Conservation (phyloP, 176 grass and related monocot species). For the Carex pumila region DNA sequence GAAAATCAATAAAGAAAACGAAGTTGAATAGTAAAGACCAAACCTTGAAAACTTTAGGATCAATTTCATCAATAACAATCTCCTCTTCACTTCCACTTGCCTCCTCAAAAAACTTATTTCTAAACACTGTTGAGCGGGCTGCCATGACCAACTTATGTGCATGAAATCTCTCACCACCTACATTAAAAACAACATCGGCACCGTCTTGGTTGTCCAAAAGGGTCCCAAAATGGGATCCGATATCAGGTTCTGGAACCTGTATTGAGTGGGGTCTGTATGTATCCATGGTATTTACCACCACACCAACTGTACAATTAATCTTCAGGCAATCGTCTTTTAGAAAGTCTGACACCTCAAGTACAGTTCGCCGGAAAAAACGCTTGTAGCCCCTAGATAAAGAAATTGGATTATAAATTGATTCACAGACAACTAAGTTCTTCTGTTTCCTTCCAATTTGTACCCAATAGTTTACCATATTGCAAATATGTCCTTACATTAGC, state of each 20-base stretch:
- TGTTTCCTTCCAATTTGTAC: background rate
- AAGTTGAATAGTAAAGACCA: constrained; percentile 18
- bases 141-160: constrained; percentile 79
- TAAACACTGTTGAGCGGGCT: constrained; percentile 64
- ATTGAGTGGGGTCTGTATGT: constrained; percentile 50
- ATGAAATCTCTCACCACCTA: constrained; percentile 75
- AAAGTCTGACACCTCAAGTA: constrained; percentile 77
- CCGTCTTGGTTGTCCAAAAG: constrained; percentile 76
- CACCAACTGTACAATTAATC: constrained; percentile 89
- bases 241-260: constrained; percentile 75
- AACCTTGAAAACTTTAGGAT: constrained; percentile 82
- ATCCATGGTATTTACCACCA: constrained; percentile 71
- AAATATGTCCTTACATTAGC: background rate
- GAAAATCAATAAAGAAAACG: constrained; percentile 5
- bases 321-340: constrained; percentile 93
- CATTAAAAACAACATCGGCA: constrained; percentile 71
- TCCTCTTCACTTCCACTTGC: constrained; percentile 43
- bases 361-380: constrained; percentile 59
- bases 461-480: background rate
- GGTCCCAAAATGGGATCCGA: constrained; percentile 69
- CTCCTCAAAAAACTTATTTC: constrained; percentile 50
- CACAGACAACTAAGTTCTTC: background rate
- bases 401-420: constrained; percentile 13
- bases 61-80: constrained; percentile 60
- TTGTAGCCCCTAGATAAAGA: constrained; percentile 78